phyloP scores from a whole-genome alignment of 106 monocot genomes.

The Chionographis japonica region DNA sequence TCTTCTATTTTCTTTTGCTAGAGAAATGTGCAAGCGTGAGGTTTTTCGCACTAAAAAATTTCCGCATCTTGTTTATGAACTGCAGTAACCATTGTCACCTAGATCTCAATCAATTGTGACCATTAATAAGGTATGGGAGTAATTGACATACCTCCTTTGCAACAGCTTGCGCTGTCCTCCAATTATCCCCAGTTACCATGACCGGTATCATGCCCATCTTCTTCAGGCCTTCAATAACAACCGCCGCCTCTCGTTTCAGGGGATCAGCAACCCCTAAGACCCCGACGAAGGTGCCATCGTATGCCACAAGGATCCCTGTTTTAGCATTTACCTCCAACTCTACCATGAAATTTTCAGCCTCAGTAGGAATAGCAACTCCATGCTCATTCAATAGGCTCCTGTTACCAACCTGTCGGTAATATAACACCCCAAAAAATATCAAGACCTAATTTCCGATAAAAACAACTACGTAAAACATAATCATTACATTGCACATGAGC shows the following conservation, averaged over 20 bases:
- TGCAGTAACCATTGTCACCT: too few relatives aligned
- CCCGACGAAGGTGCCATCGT: slow-evolving; percentile 58
- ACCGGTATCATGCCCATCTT: slow-evolving; percentile 78
- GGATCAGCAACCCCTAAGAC: slow-evolving; percentile 78
- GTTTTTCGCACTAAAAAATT: too few relatives aligned
- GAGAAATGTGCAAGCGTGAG: too few relatives aligned
- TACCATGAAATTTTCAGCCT: slow-evolving; percentile 69
- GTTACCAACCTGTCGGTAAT: slow-evolving; percentile 68
- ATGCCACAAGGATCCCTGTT: slow-evolving; percentile 83
- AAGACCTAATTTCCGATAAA: too few relatives aligned
- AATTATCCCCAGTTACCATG: slow-evolving; percentile 98
- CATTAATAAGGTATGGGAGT: too few relatives aligned
- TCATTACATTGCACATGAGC: slow-evolving; percentile 8
- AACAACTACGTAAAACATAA: neutral
- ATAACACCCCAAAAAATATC: neutral
- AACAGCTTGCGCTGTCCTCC: slow-evolving; percentile 82
- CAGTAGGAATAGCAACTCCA: slow-evolving; percentile 43
- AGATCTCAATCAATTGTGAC: too few relatives aligned
- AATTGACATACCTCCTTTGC: slow-evolving; percentile 65
- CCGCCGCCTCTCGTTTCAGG: slow-evolving; percentile 88
- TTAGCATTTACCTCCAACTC: slow-evolving; percentile 67
- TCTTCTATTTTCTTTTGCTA: too few relatives aligned
- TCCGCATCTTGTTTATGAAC: too few relatives aligned
- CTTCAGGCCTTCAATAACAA: slow-evolving; percentile 79
- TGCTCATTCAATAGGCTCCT: slow-evolving; percentile 68